Conservation (phyloP, 73 alveolate species). For the Blepharisma stoltei region DNA sequence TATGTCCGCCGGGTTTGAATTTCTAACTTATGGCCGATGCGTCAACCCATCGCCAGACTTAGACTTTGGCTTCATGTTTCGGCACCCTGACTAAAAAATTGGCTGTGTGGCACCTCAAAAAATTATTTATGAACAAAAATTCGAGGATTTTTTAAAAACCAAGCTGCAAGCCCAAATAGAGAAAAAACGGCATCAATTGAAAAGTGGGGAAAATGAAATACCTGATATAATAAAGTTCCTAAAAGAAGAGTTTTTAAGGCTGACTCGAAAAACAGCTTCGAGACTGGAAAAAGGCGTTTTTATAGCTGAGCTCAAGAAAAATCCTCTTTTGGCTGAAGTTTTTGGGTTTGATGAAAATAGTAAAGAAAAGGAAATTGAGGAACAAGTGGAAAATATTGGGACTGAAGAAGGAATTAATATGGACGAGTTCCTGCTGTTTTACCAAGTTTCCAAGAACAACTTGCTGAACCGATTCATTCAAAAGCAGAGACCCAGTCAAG, state of each 20-base stretch:
- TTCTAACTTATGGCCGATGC: constrained; percentile 11
- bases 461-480: neutral
- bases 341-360: constrained; percentile 8
- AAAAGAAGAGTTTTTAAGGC: constrained; percentile 19
- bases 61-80: constrained; percentile 7
- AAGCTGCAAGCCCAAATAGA: neutral
- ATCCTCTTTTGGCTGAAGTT: neutral
- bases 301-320: neutral
- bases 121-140: constrained; percentile 12
- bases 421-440: constrained; percentile 21
- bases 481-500: too few species aligned
- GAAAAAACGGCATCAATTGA: neutral
- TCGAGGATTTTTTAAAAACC: constrained; percentile 11
- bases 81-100: neutral
- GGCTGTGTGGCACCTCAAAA: neutral
- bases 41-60: constrained; percentile 17
- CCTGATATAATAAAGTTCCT: constrained; percentile 6
- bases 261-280: neutral
- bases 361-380: neutral
- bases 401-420: neutral
- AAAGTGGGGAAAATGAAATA: neutral
- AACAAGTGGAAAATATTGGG: constrained; percentile 15
- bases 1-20: neutral
- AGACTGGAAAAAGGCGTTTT: neutral
- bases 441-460: constrained; percentile 23